These are phyloP conservation scores for Aspergillus tamarii DNA, from an alignment of 2,329 filamentous ascomycete genomes.

Conservation along the genomic window DNA sequence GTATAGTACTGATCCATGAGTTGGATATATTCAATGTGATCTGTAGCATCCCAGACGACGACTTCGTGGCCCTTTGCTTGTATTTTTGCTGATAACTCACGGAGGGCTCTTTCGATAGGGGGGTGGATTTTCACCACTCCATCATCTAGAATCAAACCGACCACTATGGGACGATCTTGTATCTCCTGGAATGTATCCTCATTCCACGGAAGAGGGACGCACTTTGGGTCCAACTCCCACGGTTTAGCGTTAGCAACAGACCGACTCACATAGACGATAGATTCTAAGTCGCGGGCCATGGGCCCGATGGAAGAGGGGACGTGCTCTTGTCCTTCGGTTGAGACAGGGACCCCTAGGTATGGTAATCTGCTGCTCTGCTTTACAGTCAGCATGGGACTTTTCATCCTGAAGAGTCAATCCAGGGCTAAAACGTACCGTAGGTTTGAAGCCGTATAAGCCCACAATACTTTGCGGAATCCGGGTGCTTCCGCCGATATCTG, in stretches of 20 bases:
- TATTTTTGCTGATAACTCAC: slow-evolving; percentile 41
- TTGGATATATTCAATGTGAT: slow-evolving; percentile 58
- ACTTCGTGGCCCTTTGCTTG: slow-evolving; percentile 57
- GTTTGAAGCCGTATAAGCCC: slow-evolving; percentile 56
- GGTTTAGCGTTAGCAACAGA: slow-evolving; percentile 52
- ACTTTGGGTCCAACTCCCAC: slow-evolving; percentile 60
- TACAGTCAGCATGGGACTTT: neutral
- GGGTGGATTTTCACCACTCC: slow-evolving; percentile 60
- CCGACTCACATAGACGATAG: slow-evolving; percentile 54
- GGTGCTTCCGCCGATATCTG: slow-evolving; percentile 57
- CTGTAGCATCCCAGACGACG: slow-evolving; percentile 54
- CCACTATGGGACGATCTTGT: slow-evolving; percentile 50
- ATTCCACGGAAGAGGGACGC: slow-evolving; percentile 59
- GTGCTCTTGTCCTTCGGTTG: slow-evolving; percentile 66
- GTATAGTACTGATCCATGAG: slow-evolving; percentile 66
- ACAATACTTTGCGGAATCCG: slow-evolving; percentile 54
- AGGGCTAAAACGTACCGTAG: slow-evolving; percentile 31
- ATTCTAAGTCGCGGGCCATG: slow-evolving; percentile 56
- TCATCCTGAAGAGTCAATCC: neutral
- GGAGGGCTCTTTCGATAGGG: slow-evolving; percentile 53
- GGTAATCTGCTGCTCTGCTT: slow-evolving; percentile 59
- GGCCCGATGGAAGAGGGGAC: slow-evolving; percentile 66
- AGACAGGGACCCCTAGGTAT: slow-evolving; percentile 62
- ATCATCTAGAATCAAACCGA: slow-evolving; percentile 57
- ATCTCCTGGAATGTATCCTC: slow-evolving; percentile 47